A percentile compares a stretch with the other conserved stretches of the same genome.
Evolutionary conservation across 805 yeast species (phyloP).

Genomic region (Zygotorulaspora florentina): DNA sequence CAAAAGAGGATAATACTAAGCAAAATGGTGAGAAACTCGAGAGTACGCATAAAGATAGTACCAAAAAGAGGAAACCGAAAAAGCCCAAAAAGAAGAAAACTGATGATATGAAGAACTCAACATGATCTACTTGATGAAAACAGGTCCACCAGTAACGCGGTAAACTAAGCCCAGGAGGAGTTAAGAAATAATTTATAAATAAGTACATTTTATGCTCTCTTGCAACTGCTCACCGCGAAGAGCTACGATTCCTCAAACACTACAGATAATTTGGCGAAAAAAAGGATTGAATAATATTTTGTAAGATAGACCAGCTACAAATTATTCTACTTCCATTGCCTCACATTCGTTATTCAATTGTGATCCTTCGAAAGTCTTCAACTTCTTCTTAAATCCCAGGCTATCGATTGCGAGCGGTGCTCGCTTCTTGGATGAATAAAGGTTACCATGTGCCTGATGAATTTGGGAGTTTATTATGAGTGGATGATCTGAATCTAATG

Average conservation of each 20-base stretch:
- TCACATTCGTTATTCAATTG: constrained; percentile 15
- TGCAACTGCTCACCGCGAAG: no score
- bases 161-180: no score
- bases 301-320: background rate
- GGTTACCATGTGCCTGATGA: constrained; percentile 10
- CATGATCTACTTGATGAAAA: background rate
- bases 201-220: no score
- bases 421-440: constrained; percentile 11
- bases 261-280: background rate
- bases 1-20: background rate
- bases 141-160: no score
- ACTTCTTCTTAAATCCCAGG: constrained; percentile 10
- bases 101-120: no score
- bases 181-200: no score
- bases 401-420: constrained; percentile 12
- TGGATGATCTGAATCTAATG: constrained; percentile 32
- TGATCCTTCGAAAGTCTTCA: constrained; percentile 5
- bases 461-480: constrained; percentile 23
- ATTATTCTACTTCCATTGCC: constrained; percentile 23
- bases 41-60: background rate
- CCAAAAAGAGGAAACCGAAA: background rate
- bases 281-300: background rate
- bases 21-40: background rate
- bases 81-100: no score
- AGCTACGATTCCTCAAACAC: no score